These are phyloP conservation scores for Apiospora aurea DNA, from an alignment of 2,329 filamentous ascomycete genomes.

Conservation along the genomic window DNA sequence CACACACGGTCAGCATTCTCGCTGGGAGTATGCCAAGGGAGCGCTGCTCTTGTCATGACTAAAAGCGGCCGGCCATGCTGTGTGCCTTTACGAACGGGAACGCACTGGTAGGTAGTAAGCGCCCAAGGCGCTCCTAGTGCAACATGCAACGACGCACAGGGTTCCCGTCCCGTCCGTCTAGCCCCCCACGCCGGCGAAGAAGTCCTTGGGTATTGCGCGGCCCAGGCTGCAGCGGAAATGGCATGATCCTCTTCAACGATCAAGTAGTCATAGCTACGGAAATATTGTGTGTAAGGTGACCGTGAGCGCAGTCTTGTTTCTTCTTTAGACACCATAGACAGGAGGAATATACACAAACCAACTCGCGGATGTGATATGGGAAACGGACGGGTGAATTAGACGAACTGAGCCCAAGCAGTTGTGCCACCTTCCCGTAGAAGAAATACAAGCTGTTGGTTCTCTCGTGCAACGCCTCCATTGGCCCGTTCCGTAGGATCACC, in stretches of 20 bases:
- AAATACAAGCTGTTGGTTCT: neutral
- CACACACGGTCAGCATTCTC: neutral
- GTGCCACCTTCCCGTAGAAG: constrained; percentile 3
- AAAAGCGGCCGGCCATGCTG: neutral
- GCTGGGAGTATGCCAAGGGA: neutral
- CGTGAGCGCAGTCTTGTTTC: no score
- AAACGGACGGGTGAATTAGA: neutral
- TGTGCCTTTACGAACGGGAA: neutral
- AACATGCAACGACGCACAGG: constrained; percentile 12
- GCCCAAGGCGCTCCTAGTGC: constrained; percentile 13
- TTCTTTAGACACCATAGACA: neutral
- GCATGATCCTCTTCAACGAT: neutral
- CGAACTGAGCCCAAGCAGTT: neutral
- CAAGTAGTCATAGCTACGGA: neutral
- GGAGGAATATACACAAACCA: neutral
- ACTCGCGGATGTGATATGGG: neutral
- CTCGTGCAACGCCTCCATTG: neutral
- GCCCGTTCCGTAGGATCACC: neutral
- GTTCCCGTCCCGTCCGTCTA: constrained; percentile 10
- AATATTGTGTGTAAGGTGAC: neutral
- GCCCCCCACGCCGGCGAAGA: neutral
- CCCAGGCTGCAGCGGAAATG: neutral
- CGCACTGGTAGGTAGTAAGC: neutral
- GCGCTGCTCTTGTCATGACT: neutral
- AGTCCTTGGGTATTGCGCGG: neutral